Conservation (phyloP, 1,284 basidiomycete genomes). For the Boletus calvinii region DNA sequence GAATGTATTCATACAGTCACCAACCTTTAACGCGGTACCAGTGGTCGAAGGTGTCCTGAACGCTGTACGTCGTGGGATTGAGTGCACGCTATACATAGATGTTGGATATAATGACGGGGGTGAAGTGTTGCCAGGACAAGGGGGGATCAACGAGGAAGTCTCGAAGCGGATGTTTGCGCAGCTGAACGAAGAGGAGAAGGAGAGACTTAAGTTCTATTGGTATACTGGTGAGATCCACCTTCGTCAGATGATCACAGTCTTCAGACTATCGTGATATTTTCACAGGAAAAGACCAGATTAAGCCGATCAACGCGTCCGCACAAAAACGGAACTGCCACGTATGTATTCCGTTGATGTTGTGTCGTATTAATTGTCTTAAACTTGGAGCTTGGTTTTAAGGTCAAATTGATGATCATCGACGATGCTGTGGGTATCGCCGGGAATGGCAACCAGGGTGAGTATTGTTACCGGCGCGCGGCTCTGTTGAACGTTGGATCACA, state of each 20-base stretch:
- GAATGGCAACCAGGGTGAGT: constrained; percentile 56
- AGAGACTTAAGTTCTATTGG: constrained; percentile 67
- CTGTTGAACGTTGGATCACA: background rate
- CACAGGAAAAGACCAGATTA: constrained; percentile 64
- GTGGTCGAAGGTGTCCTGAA: constrained; percentile 65
- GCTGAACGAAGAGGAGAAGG: constrained; percentile 51
- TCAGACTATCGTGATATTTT: constrained; percentile 29
- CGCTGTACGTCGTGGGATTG: constrained; percentile 66
- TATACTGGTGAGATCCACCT: constrained; percentile 40
- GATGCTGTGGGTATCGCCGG: constrained; percentile 70
- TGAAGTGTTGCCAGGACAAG: constrained; percentile 74
- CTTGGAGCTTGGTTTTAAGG: constrained; percentile 28
- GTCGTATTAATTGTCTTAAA: background rate
- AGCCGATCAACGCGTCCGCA: constrained; percentile 68
- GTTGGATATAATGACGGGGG: constrained; percentile 74
- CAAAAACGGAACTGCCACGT: constrained; percentile 78
- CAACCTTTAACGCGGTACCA: constrained; percentile 74
- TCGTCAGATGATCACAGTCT: background rate
- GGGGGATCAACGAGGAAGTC: constrained; percentile 79
- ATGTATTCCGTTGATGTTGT: constrained; percentile 13
- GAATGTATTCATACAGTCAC: constrained; percentile 77
- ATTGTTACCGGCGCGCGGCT: background rate
- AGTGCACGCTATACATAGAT: constrained; percentile 62
- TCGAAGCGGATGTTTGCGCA: constrained; percentile 62
- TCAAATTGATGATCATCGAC: constrained; percentile 77